Conservation (phyloP, 495 filamentous ascomycete genomes). For the Oidiodendron maius region DNA sequence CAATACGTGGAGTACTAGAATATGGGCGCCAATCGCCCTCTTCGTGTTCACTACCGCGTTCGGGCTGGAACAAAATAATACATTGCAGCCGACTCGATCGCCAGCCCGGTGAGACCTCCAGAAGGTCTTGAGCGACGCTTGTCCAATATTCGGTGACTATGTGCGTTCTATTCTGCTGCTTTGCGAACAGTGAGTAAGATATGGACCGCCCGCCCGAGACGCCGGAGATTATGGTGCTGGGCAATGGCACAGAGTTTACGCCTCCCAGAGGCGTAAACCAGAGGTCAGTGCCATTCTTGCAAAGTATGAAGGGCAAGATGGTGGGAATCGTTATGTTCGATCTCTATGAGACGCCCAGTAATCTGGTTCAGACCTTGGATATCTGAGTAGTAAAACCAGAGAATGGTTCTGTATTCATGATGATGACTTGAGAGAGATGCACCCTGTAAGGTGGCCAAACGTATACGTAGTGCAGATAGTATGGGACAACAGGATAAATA, state of each 20-base stretch:
- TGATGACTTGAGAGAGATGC: too few relatives aligned
- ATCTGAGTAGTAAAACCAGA: too few relatives aligned
- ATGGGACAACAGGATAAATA: too few relatives aligned
- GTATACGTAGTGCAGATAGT: too few relatives aligned
- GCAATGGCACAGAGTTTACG: conserved; percentile 33
- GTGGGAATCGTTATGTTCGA: conserved; percentile 64
- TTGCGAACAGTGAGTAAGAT: conserved; percentile 38
- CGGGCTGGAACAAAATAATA: too few relatives aligned
- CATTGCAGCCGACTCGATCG: too few relatives aligned
- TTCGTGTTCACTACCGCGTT: too few relatives aligned
- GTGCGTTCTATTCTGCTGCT: conserved; percentile 43
- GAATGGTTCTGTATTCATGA: too few relatives aligned
- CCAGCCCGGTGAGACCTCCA: too few relatives aligned
- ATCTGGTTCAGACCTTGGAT: conserved; percentile 27
- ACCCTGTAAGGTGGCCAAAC: too few relatives aligned
- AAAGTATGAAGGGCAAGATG: conserved; percentile 82
- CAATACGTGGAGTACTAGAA: too few relatives aligned
- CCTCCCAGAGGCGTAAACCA: conserved; percentile 55
- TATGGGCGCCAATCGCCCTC: too few relatives aligned
- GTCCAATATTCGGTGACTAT: conserved; percentile 37
- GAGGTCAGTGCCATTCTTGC: conserved; percentile 89
- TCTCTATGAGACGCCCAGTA: conserved; percentile 39
- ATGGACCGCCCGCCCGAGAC: conserved; percentile 34
- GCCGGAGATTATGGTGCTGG: conserved; percentile 42
- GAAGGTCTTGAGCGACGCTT: conserved; percentile 35